Percentiles rank a stretch among this genome's conserved stretches.
These are phyloP conservation scores for Didymella glomerata DNA, from an alignment of 2,329 filamentous ascomycete genomes.

Conservation along the genomic window DNA sequence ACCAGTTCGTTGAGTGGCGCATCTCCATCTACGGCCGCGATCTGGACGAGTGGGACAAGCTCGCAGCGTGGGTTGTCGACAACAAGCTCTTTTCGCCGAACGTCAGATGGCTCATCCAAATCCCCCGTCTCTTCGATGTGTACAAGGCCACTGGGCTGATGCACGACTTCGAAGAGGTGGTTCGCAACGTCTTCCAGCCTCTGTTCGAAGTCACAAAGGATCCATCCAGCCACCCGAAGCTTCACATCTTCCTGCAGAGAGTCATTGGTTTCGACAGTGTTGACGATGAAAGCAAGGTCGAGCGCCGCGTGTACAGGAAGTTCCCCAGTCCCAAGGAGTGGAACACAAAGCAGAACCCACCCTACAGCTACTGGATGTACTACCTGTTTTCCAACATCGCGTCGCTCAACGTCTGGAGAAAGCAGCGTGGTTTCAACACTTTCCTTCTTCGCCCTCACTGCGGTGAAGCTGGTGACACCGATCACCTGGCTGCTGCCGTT, in stretches of 20 bases:
- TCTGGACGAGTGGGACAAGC: slow-evolving; percentile 95
- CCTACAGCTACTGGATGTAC: slow-evolving; percentile 99
- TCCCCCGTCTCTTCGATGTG: slow-evolving; percentile 92
- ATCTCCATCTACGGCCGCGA: slow-evolving; percentile 96
- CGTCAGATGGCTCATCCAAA: slow-evolving; percentile 94
- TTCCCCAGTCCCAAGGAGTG: slow-evolving; percentile 90
- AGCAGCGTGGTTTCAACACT: slow-evolving; percentile 92
- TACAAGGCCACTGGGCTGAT: slow-evolving; percentile 91
- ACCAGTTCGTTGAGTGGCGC: slow-evolving; percentile 99
- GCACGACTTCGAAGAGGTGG: slow-evolving; percentile 87
- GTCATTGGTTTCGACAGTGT: slow-evolving; percentile 98
- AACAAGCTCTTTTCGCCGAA: slow-evolving; percentile 99
- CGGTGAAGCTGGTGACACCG: slow-evolving; percentile 94
- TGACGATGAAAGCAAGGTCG: slow-evolving; percentile 96
- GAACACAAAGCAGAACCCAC: slow-evolving; percentile 93
- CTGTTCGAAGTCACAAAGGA: slow-evolving; percentile 93
- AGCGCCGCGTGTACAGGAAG: slow-evolving; percentile 92
- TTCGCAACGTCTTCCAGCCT: slow-evolving; percentile 91
- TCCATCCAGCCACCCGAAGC: slow-evolving; percentile 84
- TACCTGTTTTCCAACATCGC: slow-evolving; percentile 94
- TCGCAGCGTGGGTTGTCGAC: slow-evolving; percentile 96
- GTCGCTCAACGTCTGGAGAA: slow-evolving; percentile 90
- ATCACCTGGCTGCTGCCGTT: slow-evolving; percentile 90
- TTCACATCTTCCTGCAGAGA: slow-evolving; percentile 92
- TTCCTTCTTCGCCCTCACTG: slow-evolving; percentile 93